Percentiles rank a stretch among this genome's conserved stretches.
phyloP scores from a whole-genome alignment of 2,329 filamentous ascomycete species.

The Phialophora macrospora region DNA sequence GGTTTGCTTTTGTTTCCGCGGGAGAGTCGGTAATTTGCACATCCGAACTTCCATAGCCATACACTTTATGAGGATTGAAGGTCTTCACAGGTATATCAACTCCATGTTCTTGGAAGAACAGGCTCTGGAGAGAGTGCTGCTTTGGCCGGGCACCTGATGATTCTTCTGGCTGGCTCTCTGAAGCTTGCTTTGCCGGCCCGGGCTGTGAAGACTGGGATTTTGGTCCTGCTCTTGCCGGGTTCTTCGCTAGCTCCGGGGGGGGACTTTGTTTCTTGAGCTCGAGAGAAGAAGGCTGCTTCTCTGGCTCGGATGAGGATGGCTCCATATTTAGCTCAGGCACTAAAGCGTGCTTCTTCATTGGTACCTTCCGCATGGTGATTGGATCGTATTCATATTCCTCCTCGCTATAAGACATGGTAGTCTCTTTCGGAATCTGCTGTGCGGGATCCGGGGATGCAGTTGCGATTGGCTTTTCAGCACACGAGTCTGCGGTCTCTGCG shows the following conservation, averaged over 20 bases:
- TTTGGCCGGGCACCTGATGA: neutral
- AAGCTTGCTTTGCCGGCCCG: neutral
- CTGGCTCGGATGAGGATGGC: neutral
- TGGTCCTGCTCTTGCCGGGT: neutral
- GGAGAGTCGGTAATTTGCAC: constrained; percentile 5
- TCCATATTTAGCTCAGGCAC: constrained; percentile 3
- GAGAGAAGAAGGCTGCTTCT: neutral
- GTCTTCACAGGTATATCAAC: constrained; percentile 39
- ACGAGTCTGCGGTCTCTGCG: constrained; percentile 7
- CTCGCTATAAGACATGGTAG: constrained; percentile 5
- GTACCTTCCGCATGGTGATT: constrained; percentile 50
- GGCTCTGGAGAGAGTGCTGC: constrained; percentile 28
- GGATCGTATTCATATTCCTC: constrained; percentile 48
- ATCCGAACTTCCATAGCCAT: constrained; percentile 31
- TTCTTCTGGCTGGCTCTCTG: neutral
- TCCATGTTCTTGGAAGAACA: constrained; percentile 37
- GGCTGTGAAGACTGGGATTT: neutral
- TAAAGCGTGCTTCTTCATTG: constrained; percentile 30
- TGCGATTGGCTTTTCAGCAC: neutral
- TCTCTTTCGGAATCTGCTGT: neutral
- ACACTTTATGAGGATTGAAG: constrained; percentile 35
- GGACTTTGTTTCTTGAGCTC: neutral
- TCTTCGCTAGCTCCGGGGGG: neutral
- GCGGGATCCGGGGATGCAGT: constrained; percentile 1
- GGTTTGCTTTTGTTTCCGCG: neutral